Evolutionary conservation across 208 protist genomes (phyloP).

Genomic region (Crithidia bombi): DNA sequence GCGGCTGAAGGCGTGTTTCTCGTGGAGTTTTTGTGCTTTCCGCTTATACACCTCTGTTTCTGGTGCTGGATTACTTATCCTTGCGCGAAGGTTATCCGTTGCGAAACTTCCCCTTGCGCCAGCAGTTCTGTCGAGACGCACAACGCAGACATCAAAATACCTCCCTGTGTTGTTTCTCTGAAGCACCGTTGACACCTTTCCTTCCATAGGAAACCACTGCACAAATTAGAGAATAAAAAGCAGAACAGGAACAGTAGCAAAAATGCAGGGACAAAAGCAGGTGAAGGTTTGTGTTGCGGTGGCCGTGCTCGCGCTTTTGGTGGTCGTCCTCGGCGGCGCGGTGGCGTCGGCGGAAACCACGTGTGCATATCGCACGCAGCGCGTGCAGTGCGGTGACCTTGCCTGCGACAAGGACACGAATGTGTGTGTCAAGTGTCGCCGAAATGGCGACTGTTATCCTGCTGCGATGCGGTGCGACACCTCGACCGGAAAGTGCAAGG

Average conservation of each 20-base stretch:
- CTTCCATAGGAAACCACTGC: background rate
- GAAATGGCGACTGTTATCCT: slow-evolving; percentile 66
- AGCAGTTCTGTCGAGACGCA: too few relatives aligned
- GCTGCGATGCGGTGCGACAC: slow-evolving; percentile 53
- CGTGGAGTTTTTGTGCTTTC: slow-evolving; percentile 20
- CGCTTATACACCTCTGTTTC: background rate
- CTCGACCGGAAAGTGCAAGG: slow-evolving; percentile 49
- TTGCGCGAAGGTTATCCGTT: background rate
- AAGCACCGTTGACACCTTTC: background rate
- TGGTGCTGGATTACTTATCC: background rate
- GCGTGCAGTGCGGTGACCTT: slow-evolving; percentile 67
- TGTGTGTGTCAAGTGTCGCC: slow-evolving; percentile 51
- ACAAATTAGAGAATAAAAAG: too few relatives aligned
- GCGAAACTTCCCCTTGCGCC: too few relatives aligned
- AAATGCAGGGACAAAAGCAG: slow-evolving; percentile 3
- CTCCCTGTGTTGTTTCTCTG: background rate
- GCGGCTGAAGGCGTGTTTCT: too few relatives aligned
- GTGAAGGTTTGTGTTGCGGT: background rate
- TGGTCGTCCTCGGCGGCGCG: slow-evolving; percentile 6
- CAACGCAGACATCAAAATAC: too few relatives aligned
- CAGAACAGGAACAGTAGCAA: background rate
- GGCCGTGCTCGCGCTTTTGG: slow-evolving; percentile 11
- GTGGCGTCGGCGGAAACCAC: slow-evolving; percentile 23
- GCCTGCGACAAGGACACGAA: slow-evolving; percentile 48
- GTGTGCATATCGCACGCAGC: slow-evolving; percentile 64